These are phyloP conservation scores for Gloeopeniophorella convolvens DNA, from an alignment of 768 basidiomycete genomes.

Conservation along the genomic window DNA sequence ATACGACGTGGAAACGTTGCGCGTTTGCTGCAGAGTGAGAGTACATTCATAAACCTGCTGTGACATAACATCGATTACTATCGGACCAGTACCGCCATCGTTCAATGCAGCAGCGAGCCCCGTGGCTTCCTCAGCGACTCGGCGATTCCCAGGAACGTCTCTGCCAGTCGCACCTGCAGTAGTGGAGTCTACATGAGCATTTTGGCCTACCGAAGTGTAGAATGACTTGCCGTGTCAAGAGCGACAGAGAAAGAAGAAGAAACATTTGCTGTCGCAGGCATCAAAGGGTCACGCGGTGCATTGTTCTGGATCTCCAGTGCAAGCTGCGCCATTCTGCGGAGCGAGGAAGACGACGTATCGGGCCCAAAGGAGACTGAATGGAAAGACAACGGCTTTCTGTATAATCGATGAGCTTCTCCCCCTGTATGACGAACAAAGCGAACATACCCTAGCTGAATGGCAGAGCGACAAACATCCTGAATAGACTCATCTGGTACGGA, in stretches of 20 bases:
- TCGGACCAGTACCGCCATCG: no score
- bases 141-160: conserved; percentile 53
- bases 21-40: no score
- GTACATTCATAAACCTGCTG: no score
- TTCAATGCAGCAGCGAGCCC: conserved; percentile 38
- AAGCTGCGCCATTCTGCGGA: conserved; percentile 50
- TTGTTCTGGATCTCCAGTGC: conserved; percentile 40
- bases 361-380: conserved; percentile 53
- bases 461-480: conserved; percentile 36
- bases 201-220: no score
- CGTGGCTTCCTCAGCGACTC: conserved; percentile 52
- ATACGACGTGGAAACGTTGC: no score
- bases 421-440: neutral
- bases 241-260: conserved; percentile 40
- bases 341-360: conserved; percentile 19
- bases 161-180: conserved; percentile 42
- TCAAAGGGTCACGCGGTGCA: conserved; percentile 33
- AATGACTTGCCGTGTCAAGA: conserved; percentile 9
- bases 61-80: no score
- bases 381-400: conserved; percentile 51
- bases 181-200: no score
- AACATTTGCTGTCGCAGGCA: neutral
- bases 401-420: neutral
- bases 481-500: conserved; percentile 31
- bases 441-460: conserved; percentile 39